Percentiles rank a stretch among this genome's conserved stretches.
Evolutionary conservation across 768 basidiomycete species (phyloP).

Genomic region (Lyophyllum semitale): DNA sequence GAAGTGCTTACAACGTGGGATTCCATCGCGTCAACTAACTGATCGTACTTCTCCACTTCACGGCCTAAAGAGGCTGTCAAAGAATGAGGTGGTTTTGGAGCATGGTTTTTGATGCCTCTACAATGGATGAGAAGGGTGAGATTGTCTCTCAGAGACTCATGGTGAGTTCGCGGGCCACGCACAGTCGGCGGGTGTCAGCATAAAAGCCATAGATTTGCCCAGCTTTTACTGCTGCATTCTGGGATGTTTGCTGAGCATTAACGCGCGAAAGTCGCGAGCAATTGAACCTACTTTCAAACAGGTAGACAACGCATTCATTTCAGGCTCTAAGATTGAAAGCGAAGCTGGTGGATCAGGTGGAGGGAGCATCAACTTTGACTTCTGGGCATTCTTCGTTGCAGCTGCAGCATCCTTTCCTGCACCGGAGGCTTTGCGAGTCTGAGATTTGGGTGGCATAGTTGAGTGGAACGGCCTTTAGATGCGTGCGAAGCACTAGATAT

Average conservation of each 20-base stretch:
- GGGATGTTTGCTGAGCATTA: constrained; percentile 7
- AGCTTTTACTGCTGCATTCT: constrained; percentile 71
- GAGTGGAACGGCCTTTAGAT: not conserved
- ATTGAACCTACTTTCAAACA: constrained; percentile 56
- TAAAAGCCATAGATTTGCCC: constrained; percentile 74
- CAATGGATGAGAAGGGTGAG: not conserved
- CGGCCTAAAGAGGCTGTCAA: constrained; percentile 66
- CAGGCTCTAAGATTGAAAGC: constrained; percentile 57
- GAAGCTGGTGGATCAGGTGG: constrained; percentile 45
- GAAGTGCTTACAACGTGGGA: constrained; percentile 57
- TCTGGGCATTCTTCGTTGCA: constrained; percentile 22
- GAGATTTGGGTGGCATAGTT: constrained; percentile 48
- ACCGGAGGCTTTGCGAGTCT: constrained; percentile 28
- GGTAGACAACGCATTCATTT: constrained; percentile 56
- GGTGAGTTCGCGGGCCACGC: constrained; percentile 28
- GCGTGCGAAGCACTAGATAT: not conserved
- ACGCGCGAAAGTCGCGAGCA: not conserved
- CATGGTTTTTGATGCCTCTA: constrained; percentile 61
- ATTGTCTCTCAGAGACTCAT: not conserved
- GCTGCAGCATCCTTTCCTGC: constrained; percentile 20
- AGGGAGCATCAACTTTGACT: constrained; percentile 57
- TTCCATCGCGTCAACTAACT: constrained; percentile 78
- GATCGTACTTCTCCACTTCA: constrained; percentile 79
- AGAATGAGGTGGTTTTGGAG: constrained; percentile 63
- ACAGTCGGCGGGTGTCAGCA: constrained; percentile 66